Evolutionary conservation across 352 stramenopile species (phyloP), one percentile per base, ranked within the genome.

Genomic region (Pythium oligandrum): DNA sequence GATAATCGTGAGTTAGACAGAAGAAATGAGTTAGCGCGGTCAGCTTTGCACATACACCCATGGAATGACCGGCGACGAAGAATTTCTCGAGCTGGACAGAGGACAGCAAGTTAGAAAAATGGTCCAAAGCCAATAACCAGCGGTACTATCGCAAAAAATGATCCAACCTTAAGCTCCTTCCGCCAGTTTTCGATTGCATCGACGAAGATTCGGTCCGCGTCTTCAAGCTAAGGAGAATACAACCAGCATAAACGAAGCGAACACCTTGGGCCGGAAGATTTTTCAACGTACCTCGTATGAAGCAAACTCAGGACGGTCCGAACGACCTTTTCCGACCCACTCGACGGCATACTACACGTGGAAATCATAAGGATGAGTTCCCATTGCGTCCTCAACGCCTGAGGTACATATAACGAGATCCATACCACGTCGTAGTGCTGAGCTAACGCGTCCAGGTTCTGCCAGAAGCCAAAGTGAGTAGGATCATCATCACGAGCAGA

Each of bases 401-500:
- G 8, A 39, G 10, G 44, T 49, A 37, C 7, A 36, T 36, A 37
- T 49, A 30, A 11, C 6, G 37, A 31, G n/a, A 47, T 0, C 58
- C 73, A 32, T 62, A 84, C 78, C 61, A 90, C 76, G 40, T 88
- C 66, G 50, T 78, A 86, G 26, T 71, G 57, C 57, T 78, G 70
- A 11, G 76, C 64, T 1, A 90, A 55, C 7, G 75, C 49, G n/a
- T 84, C 71, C 36, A 90, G 56, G 48, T 86, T 90, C 79, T 90
- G 49, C 4, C 34, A 46, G 35, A 17, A 26, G 17, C 38, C 32
- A 38, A 11, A n/a, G 9, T 51, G 6, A 51, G 32, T 50, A 32
- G 36, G 44, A 1, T 11, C 44, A 26, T 35, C 12, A 50, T 7
- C 44, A 2, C 31, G 36, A 35, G 35, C 42, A 44, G 6, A 6